Percentiles rank a stretch among this genome's conserved stretches.
phyloP scores from a whole-genome alignment of 2,329 filamentous ascomycete species.

The Trichoderma polysporum region DNA sequence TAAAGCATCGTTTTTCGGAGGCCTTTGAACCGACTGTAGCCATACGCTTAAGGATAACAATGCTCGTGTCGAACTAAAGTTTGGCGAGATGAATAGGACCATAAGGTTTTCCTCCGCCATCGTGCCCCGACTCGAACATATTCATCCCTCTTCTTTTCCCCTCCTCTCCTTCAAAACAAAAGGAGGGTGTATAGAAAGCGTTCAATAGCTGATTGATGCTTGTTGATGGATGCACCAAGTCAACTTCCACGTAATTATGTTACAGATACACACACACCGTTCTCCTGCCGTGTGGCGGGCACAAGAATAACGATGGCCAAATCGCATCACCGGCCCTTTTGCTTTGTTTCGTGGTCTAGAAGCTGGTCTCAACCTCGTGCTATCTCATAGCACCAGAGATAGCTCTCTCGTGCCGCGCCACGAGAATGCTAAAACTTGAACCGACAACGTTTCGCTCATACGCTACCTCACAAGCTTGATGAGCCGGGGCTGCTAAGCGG shows the following conservation, averaged over 20 bases:
- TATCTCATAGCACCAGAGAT: background rate
- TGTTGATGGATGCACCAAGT: background rate
- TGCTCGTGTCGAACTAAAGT: background rate
- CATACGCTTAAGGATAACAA: background rate
- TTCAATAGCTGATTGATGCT: background rate
- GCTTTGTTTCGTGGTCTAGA: slow-evolving; percentile 1
- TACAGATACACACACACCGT: background rate
- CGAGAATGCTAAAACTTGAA: background rate
- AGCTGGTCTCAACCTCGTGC: background rate
- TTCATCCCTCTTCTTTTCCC: background rate
- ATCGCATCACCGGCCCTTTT: background rate
- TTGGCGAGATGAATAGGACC: background rate
- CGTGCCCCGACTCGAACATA: background rate
- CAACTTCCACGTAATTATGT: background rate
- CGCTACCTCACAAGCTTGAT: background rate
- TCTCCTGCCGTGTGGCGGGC: background rate
- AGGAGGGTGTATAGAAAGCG: background rate
- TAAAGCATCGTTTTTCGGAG: background rate
- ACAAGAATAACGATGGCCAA: background rate
- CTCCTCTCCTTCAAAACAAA: background rate
- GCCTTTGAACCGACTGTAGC: background rate
- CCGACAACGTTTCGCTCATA: background rate
- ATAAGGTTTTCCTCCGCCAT: background rate
- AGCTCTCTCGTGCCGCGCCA: background rate
- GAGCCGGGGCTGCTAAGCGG: slow-evolving; percentile 8